Evolutionary conservation across 805 yeast species (phyloP).

Genomic region (Myxozyma monticola): DNA sequence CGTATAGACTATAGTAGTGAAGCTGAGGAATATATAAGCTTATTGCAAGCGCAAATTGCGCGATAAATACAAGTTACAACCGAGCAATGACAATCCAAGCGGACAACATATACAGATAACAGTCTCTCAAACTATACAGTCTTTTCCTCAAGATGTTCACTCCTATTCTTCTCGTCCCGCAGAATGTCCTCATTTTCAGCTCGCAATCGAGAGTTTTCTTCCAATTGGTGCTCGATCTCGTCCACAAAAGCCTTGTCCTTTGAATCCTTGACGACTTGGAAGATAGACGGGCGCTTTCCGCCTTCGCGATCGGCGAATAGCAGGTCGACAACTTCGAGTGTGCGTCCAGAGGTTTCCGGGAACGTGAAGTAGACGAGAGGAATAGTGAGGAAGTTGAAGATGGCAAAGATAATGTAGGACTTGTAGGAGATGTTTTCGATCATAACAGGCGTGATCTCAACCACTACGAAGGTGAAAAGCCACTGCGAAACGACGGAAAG

Average conservation of each 20-base stretch:
- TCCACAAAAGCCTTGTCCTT: slow-evolving; percentile 13
- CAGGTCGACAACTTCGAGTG: slow-evolving; percentile 45
- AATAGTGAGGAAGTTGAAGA: slow-evolving; percentile 50
- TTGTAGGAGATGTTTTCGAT: slow-evolving; percentile 51
- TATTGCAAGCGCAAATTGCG: no score
- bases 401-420: slow-evolving; percentile 63
- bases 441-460: slow-evolving; percentile 56
- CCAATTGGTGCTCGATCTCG: slow-evolving; percentile 9
- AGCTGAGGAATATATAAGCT: no score
- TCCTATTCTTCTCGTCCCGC: slow-evolving; percentile 9
- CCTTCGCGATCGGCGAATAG: slow-evolving; percentile 33
- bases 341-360: slow-evolving; percentile 63
- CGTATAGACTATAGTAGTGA: no score
- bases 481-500: slow-evolving; percentile 58
- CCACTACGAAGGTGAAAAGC: slow-evolving; percentile 59
- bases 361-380: slow-evolving; percentile 49
- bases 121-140: no score
- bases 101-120: no score
- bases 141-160: slow-evolving; percentile 13
- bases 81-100: no score
- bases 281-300: slow-evolving; percentile 17
- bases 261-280: slow-evolving; percentile 20
- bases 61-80: no score
- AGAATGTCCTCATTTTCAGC: slow-evolving; percentile 8
- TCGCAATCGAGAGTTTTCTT: slow-evolving; percentile 7